Conservation (phyloP, 768 basidiomycete species). For the Tylopilus balloui region DNA sequence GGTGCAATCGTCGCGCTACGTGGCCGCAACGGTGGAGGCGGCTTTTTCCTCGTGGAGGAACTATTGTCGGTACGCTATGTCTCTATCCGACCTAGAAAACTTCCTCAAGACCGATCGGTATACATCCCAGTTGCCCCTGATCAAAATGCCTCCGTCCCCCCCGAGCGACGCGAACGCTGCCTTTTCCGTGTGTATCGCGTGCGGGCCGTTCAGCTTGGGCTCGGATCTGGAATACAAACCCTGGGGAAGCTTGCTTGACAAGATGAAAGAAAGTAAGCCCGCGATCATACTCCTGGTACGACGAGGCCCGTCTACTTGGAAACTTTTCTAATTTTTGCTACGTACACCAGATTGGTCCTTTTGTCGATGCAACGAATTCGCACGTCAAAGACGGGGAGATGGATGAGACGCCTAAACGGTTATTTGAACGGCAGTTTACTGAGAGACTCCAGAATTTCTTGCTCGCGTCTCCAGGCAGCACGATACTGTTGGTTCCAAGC, state of each 20-base stretch:
- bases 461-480: constrained; percentile 58
- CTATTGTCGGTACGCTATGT: constrained; percentile 62
- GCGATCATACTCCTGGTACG: constrained; percentile 74
- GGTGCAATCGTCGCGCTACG: constrained; percentile 83
- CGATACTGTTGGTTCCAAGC: constrained; percentile 77
- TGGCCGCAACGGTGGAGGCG: constrained; percentile 89
- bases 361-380: constrained; percentile 76
- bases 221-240: constrained; percentile 71
- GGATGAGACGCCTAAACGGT: constrained; percentile 53
- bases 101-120: not conserved
- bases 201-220: constrained; percentile 85
- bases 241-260: constrained; percentile 58
- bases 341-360: constrained; percentile 75
- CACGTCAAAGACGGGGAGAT: constrained; percentile 71
- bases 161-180: constrained; percentile 35
- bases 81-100: not conserved
- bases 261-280: constrained; percentile 62
- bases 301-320: not conserved
- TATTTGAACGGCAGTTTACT: constrained; percentile 67
- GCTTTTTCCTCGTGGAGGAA: constrained; percentile 80
- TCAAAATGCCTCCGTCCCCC: constrained; percentile 43
- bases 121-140: constrained; percentile 55
- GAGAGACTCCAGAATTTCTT: constrained; percentile 55
- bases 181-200: constrained; percentile 66
- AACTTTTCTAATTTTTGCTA: not conserved